Conservation (phyloP, 2,329 filamentous ascomycete species). For the Beauveria caledonica region DNA sequence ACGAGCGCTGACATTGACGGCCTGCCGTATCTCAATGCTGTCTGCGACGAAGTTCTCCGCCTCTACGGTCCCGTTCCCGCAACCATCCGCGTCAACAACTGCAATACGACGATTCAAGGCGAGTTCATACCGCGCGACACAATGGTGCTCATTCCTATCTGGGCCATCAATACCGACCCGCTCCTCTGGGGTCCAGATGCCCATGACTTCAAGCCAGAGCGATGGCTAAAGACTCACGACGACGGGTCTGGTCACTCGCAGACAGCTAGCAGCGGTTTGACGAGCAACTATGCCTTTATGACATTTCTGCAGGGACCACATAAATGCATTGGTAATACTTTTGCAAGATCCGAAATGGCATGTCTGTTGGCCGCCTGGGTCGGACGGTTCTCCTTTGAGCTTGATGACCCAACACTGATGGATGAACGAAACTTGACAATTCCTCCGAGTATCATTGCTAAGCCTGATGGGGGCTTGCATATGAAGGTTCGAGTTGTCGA, state of each 20-base stretch:
- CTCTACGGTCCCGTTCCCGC: slow-evolving; percentile 29
- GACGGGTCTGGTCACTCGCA: slow-evolving; percentile 8
- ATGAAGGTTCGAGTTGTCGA: slow-evolving; percentile 10
- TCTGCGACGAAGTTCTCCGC: slow-evolving; percentile 40
- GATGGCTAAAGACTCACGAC: slow-evolving; percentile 23
- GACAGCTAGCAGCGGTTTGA: slow-evolving; percentile 41
- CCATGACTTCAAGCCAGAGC: slow-evolving; percentile 27
- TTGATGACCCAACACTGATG: slow-evolving; percentile 49
- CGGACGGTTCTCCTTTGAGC: slow-evolving; percentile 60
- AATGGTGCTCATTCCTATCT: slow-evolving; percentile 22
- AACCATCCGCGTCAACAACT: slow-evolving; percentile 21
- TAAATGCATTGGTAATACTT: slow-evolving; percentile 74
- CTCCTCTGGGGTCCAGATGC: slow-evolving; percentile 29
- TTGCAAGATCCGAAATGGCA: slow-evolving; percentile 78
- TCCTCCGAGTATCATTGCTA: not conserved
- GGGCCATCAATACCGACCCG: slow-evolving; percentile 22
- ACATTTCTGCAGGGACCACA: slow-evolving; percentile 82
- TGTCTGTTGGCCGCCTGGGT: slow-evolving; percentile 71
- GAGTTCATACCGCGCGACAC: slow-evolving; percentile 27
- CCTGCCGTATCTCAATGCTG: slow-evolving; percentile 52
- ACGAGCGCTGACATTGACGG: not conserved
- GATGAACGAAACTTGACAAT: slow-evolving; percentile 19
- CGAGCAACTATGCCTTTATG: slow-evolving; percentile 67
- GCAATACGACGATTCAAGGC: slow-evolving; percentile 25
- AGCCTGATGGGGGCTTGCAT: slow-evolving; percentile 7